Conservation (phyloP, 257 asterid genomes). For the Striga asiatica region DNA sequence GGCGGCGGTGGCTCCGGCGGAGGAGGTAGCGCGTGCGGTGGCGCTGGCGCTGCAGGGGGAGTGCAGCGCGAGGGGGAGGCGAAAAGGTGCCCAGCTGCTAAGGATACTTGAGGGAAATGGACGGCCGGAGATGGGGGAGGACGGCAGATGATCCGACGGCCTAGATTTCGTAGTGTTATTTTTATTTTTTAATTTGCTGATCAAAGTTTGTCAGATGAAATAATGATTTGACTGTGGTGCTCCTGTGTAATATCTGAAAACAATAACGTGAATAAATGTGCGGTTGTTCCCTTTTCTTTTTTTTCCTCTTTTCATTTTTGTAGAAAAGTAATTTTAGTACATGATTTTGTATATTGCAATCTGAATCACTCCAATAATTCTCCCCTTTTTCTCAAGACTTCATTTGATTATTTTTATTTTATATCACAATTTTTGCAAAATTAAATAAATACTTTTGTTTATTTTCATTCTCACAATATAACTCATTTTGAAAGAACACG, state of each 20-base stretch:
- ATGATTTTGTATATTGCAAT: no score
- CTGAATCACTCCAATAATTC: no score
- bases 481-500: no score
- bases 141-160: slow-evolving; percentile 25
- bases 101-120: slow-evolving; percentile 51
- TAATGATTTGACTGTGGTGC: neutral
- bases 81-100: slow-evolving; percentile 80
- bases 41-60: slow-evolving; percentile 63
- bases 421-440: no score
- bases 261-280: neutral
- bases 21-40: slow-evolving; percentile 62
- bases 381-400: no score
- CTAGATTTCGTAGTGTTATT: neutral
- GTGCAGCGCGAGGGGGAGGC: slow-evolving; percentile 58
- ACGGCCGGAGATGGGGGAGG: slow-evolving; percentile 28
- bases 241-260: neutral
- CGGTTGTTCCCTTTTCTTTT: no score
- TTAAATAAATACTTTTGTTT: no score
- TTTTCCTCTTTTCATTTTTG: no score
- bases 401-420: no score
- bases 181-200: neutral
- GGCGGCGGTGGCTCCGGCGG: slow-evolving; percentile 29
- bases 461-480: no score
- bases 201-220: slow-evolving; percentile 6
- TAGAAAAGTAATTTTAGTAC: no score